Evolutionary conservation across 345 rosid species (phyloP), one percentile per base, ranked within the genome.

Genomic region (Populus deltoides): DNA sequence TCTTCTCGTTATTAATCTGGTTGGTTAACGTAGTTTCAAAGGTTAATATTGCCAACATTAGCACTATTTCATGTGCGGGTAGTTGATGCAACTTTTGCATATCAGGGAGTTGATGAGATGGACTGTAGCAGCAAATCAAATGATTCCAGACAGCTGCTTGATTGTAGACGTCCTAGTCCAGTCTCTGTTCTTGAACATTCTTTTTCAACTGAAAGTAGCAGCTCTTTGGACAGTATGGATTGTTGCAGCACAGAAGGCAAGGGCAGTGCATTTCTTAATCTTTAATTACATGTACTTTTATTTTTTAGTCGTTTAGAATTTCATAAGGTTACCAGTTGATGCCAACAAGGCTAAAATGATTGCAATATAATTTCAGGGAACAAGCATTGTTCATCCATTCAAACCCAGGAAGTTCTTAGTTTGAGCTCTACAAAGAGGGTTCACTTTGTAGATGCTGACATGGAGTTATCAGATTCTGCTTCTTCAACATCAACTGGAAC

Each of bases 391-490:
- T 84, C 85, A 55, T 86, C 92, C 7, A 55, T 86, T 41, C 91
- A 92, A 82, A 89, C 85, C 15, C 89, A 79, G 75, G 92, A 83
- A 76, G 63, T 82, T 84, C 75, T 77, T 66, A 87, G 91, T 45
- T 57, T 80, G 31, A 79, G 81, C 85, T 82, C 85, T 78, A 78
- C 76, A 36, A 80, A 82, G 80, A 88, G 87, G 73, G 75, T 81
- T 49, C 76, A 53, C 53, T 71, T 74, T 29, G 62, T 78, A 69
- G 92, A 94, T 73, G 82, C 81, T 70, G 91, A 95, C 49, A 67
- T 73, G 49, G 93, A 84, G 73, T 73, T 92, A 73, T 88, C 90
- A 51, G 92, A 90, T 83, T 89, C 97, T 2, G 94, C 97, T 62
- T 92, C 98, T 71, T 91, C 90, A 41, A 74, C 86, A 68, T 84